Conservation (phyloP, 129 eudicot species). For the Flaveria ramosissima region DNA sequence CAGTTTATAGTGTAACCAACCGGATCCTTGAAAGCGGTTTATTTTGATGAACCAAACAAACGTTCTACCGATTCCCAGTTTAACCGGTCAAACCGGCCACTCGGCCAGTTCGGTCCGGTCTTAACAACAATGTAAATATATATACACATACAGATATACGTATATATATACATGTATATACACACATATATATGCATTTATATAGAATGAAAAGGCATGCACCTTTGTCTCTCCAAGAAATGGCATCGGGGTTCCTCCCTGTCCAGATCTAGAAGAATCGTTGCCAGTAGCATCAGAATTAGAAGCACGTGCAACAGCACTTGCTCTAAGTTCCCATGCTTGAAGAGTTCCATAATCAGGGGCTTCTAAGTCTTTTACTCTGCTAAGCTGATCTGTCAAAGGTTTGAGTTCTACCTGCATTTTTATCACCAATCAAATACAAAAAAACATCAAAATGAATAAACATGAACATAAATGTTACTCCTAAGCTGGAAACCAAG, state of each 20-base stretch:
- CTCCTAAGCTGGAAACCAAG: neutral
- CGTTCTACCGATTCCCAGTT: no score
- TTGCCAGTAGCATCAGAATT: constrained; percentile 51
- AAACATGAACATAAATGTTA: neutral
- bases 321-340: constrained; percentile 86
- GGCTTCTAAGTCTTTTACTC: constrained; percentile 85
- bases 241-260: constrained; percentile 86
- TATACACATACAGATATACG: no score
- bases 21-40: no score
- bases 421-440: neutral
- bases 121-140: no score
- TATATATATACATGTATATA: no score
- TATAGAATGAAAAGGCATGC: constrained; percentile 12
- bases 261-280: constrained; percentile 58
- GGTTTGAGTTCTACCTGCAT: constrained; percentile 89
- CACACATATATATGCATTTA: no score
- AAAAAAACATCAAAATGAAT: neutral
- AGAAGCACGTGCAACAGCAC: constrained; percentile 66
- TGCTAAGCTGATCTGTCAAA: constrained; percentile 62
- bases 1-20: no score
- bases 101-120: no score
- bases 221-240: constrained; percentile 93
- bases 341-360: constrained; percentile 94
- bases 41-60: no score
- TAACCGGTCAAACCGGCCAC: no score